Evolutionary conservation across 805 yeast species (phyloP).

Genomic region (Lipomyces mesembrius): DNA sequence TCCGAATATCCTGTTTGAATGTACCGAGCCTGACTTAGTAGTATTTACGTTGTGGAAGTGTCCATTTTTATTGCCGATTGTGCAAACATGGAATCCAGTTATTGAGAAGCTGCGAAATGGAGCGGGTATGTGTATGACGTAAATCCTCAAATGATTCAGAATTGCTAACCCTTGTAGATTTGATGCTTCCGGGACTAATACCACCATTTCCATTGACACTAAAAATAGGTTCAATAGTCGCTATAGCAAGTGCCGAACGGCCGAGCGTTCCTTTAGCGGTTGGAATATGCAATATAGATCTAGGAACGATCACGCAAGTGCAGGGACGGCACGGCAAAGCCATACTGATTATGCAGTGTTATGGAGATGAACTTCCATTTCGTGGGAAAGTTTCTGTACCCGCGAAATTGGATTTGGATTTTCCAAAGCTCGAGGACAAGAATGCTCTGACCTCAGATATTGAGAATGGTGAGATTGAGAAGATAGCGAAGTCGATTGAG

Average conservation of each 20-base stretch:
- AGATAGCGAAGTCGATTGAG: constrained; percentile 8
- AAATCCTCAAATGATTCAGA: neutral
- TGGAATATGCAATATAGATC: constrained; percentile 61
- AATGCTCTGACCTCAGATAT: constrained; percentile 30
- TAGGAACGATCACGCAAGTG: constrained; percentile 48
- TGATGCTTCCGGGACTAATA: constrained; percentile 53
- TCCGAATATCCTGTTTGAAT: neutral
- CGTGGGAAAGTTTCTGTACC: constrained; percentile 54
- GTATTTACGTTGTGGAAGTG: constrained; percentile 72
- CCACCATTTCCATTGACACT: constrained; percentile 61
- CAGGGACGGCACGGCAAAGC: constrained; percentile 76
- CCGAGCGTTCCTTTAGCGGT: constrained; percentile 74
- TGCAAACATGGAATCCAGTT: constrained; percentile 75
- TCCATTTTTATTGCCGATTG: constrained; percentile 67
- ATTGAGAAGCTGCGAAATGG: constrained; percentile 73
- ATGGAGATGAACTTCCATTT: constrained; percentile 66
- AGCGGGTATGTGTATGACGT: constrained; percentile 54
- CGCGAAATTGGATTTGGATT: constrained; percentile 41
- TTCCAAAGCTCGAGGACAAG: constrained; percentile 32
- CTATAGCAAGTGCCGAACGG: constrained; percentile 61
- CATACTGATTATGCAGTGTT: constrained; percentile 68
- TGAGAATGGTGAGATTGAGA: constrained; percentile 19
- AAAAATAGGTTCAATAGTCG: constrained; percentile 65
- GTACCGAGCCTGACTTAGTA: neutral
- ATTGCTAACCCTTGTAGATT: constrained; percentile 39